Evolutionary conservation across 768 basidiomycete genomes (phyloP), one percentile per base, ranked within the genome.

Genomic region (Rhodotorula kratochvilovae): DNA sequence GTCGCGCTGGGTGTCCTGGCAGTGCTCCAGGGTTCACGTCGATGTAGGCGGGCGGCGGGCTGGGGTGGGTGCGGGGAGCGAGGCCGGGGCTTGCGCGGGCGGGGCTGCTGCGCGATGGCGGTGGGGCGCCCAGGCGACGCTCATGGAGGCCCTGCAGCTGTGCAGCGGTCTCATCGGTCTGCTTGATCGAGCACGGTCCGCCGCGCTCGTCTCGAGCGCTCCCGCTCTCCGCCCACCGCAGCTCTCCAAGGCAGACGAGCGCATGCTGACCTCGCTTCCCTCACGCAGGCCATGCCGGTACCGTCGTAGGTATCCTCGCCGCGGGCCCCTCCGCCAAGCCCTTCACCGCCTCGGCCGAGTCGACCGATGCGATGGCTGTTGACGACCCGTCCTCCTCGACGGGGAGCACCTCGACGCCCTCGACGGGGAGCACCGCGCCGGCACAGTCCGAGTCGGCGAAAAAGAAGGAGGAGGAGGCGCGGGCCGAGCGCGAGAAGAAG

Each of bases 301-400:
- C 92, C 53, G 92, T 95, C 56, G 86, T 95, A n/a, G 92, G 91
- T 53, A 89, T 94, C 66, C 85, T 94, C 39, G 91, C 92, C 11
- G 67, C 76, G 21, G 78, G 76, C 27, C 71, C 76, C 2, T 76
- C 77, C 10, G 77, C 74, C 48, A 71, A 76, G 31, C 66, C 72
- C 36, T 75, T 76, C 72, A 61, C 57, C 35, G 64, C 71, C 50
- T 68, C 66, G 0, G 31, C 63, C 63, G 69, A 67, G 31, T 61
- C 63, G 33, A 66, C 66, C 39, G 71, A 70, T 45, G 70, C 71
- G 27, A 73, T 71, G 73, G 66, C 64, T 17, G 72, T 74, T 58
- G 70, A 74, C 67, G 57, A 68, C 23, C 36, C 67, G 29, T 59
- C 58, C 1, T 43, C 58, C n/a, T 45, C 42, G 25, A 35, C 36